A percentile compares a stretch with the other conserved stretches of the same genome.
Conservation (phyloP, 2,329 filamentous ascomycete species). For the Metarhizium rileyi region DNA sequence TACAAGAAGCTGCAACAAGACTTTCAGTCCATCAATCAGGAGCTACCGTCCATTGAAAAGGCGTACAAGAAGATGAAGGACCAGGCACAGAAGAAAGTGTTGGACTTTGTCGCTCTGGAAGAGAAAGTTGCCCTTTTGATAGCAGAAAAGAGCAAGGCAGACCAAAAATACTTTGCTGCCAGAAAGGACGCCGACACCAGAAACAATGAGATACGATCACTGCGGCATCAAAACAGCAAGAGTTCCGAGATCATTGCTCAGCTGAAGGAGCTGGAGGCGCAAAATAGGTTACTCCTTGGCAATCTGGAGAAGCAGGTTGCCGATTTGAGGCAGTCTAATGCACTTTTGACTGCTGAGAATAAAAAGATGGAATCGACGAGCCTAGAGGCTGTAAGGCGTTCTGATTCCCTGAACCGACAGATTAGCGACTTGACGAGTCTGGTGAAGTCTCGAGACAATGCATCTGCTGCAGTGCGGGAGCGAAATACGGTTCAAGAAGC, state of each 20-base stretch:
- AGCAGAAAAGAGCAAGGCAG: slow-evolving; percentile 89
- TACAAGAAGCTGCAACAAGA: slow-evolving; percentile 69
- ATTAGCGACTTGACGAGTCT: slow-evolving; percentile 65
- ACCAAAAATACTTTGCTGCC: slow-evolving; percentile 95
- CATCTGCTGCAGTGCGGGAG: slow-evolving; percentile 40
- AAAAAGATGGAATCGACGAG: slow-evolving; percentile 64
- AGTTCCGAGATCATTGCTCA: slow-evolving; percentile 90
- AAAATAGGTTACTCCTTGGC: slow-evolving; percentile 63
- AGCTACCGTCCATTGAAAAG: slow-evolving; percentile 79
- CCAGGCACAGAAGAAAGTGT: slow-evolving; percentile 76
- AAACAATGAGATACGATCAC: slow-evolving; percentile 66
- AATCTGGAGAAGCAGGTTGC: slow-evolving; percentile 87
- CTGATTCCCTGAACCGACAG: slow-evolving; percentile 67
- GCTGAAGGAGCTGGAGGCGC: slow-evolving; percentile 79
- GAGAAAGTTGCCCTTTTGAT: slow-evolving; percentile 65
- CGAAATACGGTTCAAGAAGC: slow-evolving; percentile 54
- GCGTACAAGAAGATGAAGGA: slow-evolving; percentile 86
- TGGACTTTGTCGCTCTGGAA: slow-evolving; percentile 65
- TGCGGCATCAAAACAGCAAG: slow-evolving; percentile 77
- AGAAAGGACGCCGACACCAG: slow-evolving; percentile 88
- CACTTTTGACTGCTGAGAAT: slow-evolving; percentile 59
- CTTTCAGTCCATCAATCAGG: slow-evolving; percentile 74
- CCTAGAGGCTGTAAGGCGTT: slow-evolving; percentile 57
- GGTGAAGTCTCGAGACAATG: slow-evolving; percentile 65
- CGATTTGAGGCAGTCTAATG: slow-evolving; percentile 71